phyloP scores from a whole-genome alignment of 768 basidiomycete genomes.

The Cystofilobasidium macerans region DNA sequence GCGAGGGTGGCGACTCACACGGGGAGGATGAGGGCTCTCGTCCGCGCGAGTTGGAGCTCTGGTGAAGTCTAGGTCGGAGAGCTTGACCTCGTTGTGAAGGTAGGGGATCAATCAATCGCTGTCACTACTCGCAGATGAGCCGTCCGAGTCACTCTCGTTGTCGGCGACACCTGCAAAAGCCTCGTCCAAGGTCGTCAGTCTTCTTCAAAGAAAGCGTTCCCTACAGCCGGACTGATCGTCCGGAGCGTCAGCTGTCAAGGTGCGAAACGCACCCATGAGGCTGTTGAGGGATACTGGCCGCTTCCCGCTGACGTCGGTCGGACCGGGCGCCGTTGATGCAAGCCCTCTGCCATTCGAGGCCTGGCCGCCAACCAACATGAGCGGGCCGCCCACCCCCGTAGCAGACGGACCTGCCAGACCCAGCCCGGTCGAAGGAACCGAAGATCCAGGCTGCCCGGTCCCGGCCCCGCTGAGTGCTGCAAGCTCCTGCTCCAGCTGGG shows the following conservation, averaged over 20 bases:
- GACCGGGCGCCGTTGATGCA: no score
- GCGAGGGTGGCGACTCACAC: no score
- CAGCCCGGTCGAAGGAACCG: no score
- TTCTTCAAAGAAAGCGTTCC: neutral
- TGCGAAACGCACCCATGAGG: slow-evolving; percentile 19
- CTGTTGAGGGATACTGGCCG: slow-evolving; percentile 11
- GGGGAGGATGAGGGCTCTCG: no score
- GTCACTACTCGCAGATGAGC: neutral
- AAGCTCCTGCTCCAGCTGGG: slow-evolving; percentile 16
- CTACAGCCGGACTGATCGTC: neutral
- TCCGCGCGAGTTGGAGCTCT: no score
- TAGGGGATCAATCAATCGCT: no score
- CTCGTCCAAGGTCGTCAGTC: no score
- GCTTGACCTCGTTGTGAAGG: no score
- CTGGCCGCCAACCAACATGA: neutral
- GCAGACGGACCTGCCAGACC: no score
- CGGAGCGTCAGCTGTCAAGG: neutral
- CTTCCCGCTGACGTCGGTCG: no score
- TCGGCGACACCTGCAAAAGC: slow-evolving; percentile 3
- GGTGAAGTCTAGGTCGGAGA: no score
- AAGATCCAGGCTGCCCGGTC: no score
- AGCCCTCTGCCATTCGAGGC: neutral
- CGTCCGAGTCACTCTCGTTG: slow-evolving; percentile 13
- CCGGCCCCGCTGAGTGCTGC: neutral
- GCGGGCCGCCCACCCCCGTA: neutral